Evolutionary conservation across 1,284 basidiomycete genomes (phyloP), one percentile per base, ranked within the genome.

Genomic region (Farysia itapuensis): DNA sequence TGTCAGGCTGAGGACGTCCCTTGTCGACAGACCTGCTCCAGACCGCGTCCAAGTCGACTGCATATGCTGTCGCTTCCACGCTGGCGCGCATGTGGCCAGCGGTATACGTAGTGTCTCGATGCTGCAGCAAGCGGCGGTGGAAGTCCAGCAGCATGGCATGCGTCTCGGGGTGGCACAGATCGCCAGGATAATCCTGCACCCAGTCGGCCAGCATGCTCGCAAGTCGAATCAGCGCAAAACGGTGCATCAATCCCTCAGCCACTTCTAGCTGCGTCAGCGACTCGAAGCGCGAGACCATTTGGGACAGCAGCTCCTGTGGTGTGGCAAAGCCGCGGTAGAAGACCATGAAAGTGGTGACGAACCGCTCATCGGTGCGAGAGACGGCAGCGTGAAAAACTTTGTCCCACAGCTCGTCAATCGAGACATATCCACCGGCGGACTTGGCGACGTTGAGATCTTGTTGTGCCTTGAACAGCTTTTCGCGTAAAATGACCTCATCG

Each of bases 171-270:
- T 43, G 40, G 30, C 60, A 69, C 3, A 72, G 59, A 40, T 72
- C 70, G 7, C 70, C 70, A 11, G 70, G 70, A 34, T 72, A 72
- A 37, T 70, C 65, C 30, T 61, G 52, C 40, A 72, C 63, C 70
- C 70, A 72, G 19, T 71, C 68, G 24, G 63, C 59, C 0, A 72
- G 56, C 64, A 72, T 67, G 24, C 50, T 56, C 21, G 60, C 57
- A 16, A 72, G 47, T 24, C 61, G 26, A 41, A 71, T 69, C 35
- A 72, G 35, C 4, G 67, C 59, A 31, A 61, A 72, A 2, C 70
- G 61, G 40, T 68, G 64, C 40, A 72, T 57, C 11, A 57, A 32
- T 12, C 58, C 51, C 18, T 66, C 68, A 5, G 48, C 43, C 4
- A 52, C 50, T 32, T 70, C 69, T 15, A 54, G 45, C 12, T 41